Percentiles rank a stretch among this genome's conserved stretches.
phyloP scores from a whole-genome alignment of 352 stramenopile genomes.

The Phytophthora litchii region DNA sequence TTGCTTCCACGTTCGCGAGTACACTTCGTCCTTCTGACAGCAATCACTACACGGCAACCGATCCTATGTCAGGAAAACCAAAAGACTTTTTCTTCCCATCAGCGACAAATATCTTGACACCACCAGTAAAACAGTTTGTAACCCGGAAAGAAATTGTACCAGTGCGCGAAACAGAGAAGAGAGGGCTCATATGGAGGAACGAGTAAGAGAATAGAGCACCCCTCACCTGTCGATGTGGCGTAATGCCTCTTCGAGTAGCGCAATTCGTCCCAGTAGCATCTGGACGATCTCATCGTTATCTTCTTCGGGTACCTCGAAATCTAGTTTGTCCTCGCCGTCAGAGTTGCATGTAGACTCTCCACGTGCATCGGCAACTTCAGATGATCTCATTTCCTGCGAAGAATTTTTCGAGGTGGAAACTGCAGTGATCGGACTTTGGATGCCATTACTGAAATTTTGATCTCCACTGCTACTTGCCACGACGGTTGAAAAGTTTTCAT shows the following conservation, averaged over 20 bases:
- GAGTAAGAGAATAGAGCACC: conserved; percentile 19
- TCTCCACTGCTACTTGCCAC: conserved; percentile 3
- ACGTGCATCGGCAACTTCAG: background rate
- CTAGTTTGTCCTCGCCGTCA: conserved; percentile 21
- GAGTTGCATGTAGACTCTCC: background rate
- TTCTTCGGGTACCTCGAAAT: conserved; percentile 18
- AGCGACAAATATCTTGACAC: conserved; percentile 56
- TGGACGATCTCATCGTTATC: conserved; percentile 45
- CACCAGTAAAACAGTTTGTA: conserved; percentile 63
- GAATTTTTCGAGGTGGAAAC: background rate
- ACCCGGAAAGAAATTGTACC: conserved; percentile 54
- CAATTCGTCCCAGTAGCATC: conserved; percentile 51
- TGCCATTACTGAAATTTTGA: background rate
- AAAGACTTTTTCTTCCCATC: conserved; percentile 74
- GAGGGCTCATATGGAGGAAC: conserved; percentile 60
- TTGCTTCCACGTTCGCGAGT: conserved; percentile 56
- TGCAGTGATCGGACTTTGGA: conserved; percentile 1
- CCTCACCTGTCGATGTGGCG: conserved; percentile 32
- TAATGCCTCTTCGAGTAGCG: conserved; percentile 51
- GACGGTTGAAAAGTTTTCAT: background rate
- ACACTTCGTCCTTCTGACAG: conserved; percentile 47
- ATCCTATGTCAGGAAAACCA: conserved; percentile 41
- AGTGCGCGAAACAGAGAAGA: conserved; percentile 43
- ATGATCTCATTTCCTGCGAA: background rate
- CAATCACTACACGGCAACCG: conserved; percentile 43